Evolutionary conservation across 2,329 filamentous ascomycete species (phyloP).

Genomic region (Celoporthe dispersa): DNA sequence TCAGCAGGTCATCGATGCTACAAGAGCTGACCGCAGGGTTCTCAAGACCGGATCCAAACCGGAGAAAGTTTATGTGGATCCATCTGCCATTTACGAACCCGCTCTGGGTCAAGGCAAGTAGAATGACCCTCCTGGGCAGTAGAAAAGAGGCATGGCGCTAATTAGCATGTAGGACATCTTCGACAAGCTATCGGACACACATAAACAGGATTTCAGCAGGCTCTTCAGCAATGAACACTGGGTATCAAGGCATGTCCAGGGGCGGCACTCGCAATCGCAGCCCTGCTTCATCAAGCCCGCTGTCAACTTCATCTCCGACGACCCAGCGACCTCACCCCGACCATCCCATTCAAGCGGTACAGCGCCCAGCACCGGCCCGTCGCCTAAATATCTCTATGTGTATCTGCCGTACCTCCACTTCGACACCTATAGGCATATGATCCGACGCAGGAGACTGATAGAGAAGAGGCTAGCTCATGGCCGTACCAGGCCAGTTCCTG

Average conservation of each 20-base stretch:
- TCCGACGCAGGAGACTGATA: slow-evolving; percentile 60
- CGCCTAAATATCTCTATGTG: slow-evolving; percentile 48
- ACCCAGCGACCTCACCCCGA: slow-evolving; percentile 35
- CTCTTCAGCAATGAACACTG: slow-evolving; percentile 49
- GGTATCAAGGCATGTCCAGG: slow-evolving; percentile 46
- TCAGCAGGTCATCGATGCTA: slow-evolving; percentile 32
- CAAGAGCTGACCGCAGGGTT: slow-evolving; percentile 45
- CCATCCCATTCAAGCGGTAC: slow-evolving; percentile 28
- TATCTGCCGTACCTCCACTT: slow-evolving; percentile 67
- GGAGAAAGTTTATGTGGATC: slow-evolving; percentile 61
- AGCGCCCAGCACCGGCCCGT: slow-evolving; percentile 13
- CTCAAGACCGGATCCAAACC: slow-evolving; percentile 43
- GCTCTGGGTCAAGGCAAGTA: slow-evolving; percentile 58
- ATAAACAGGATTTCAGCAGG: slow-evolving; percentile 43
- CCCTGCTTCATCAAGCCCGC: slow-evolving; percentile 45
- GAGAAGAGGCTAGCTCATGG: slow-evolving; percentile 56
- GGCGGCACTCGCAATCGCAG: slow-evolving; percentile 45
- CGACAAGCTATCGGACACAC: slow-evolving; percentile 49
- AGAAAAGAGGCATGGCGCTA: not conserved
- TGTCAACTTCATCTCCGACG: slow-evolving; percentile 42
- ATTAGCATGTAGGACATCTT: slow-evolving; percentile 36
- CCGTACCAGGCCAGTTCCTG: slow-evolving; percentile 59
- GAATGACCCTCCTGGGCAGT: too few species aligned
- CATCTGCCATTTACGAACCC: slow-evolving; percentile 62
- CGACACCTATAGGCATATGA: slow-evolving; percentile 63